Percentiles rank a stretch among this genome's conserved stretches.
phyloP scores from a whole-genome alignment of 2,329 filamentous ascomycete genomes.

The Paecilomyces variotii region DNA sequence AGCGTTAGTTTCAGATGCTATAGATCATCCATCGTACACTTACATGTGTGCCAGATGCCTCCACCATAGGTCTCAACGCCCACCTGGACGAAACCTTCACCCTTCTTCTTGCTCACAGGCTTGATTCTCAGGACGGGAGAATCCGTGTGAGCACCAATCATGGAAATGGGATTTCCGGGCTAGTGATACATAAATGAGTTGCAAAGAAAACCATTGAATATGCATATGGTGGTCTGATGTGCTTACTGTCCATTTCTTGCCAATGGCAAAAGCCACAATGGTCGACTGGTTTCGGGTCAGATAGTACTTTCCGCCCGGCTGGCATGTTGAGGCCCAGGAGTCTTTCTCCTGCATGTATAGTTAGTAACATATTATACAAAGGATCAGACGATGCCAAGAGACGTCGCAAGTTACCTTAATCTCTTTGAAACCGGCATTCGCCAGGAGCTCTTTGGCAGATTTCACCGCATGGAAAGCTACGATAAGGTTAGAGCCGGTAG shows the following conservation, averaged over 20 bases:
- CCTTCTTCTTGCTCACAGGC: conserved; percentile 82
- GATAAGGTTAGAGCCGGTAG: conserved; percentile 11
- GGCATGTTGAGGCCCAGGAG: conserved; percentile 70
- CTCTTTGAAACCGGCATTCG: conserved; percentile 74
- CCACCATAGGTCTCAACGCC: conserved; percentile 96
- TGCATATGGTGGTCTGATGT: background rate
- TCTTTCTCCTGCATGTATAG: conserved; percentile 60
- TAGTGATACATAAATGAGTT: conserved; percentile 10
- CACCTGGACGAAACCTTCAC: conserved; percentile 83
- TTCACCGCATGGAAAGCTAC: conserved; percentile 90
- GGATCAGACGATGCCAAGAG: background rate
- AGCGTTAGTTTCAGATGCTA: conserved; percentile 9
- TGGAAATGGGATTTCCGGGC: conserved; percentile 80
- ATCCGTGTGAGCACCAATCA: conserved; percentile 95
- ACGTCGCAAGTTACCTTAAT: conserved; percentile 53
- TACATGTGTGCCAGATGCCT: conserved; percentile 89
- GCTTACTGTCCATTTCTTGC: conserved; percentile 67
- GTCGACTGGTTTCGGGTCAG: conserved; percentile 89
- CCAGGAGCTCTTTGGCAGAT: conserved; percentile 65
- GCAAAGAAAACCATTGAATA: background rate
- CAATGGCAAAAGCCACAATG: conserved; percentile 86
- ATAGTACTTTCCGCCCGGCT: conserved; percentile 90
- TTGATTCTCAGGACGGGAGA: conserved; percentile 88
- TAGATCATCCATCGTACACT: conserved; percentile 3
- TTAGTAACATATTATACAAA: background rate